Evolutionary conservation across 306 rosid genomes (phyloP).

Genomic region (Luffa aegyptiaca): DNA sequence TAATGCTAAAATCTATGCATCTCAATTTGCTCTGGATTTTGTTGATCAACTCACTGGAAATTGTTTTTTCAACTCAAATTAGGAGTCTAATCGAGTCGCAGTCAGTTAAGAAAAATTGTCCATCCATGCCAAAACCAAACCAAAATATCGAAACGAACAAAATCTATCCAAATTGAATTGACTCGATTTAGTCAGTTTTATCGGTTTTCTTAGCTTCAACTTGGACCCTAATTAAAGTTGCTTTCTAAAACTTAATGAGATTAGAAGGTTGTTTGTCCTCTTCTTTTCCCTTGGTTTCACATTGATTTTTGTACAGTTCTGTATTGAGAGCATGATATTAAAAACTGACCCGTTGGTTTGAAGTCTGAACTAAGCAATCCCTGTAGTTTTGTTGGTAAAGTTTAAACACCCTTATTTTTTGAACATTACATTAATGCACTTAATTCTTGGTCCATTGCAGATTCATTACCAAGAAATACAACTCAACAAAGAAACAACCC

Average conservation of each 20-base stretch:
- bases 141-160: background rate
- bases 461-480: slow-evolving; percentile 79
- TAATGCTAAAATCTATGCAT: slow-evolving; percentile 10
- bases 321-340: background rate
- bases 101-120: background rate
- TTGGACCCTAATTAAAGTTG: background rate
- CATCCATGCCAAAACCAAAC: background rate
- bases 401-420: background rate
- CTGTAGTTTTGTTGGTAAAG: background rate
- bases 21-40: background rate
- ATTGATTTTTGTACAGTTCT: background rate
- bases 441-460: slow-evolving; percentile 27
- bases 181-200: background rate
- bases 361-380: background rate
- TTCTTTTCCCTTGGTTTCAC: background rate
- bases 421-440: background rate
- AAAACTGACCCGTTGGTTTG: background rate
- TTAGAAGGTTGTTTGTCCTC: background rate
- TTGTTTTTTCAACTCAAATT: background rate
- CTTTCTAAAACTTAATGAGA: background rate
- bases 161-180: background rate
- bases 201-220: background rate
- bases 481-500: slow-evolving; percentile 59
- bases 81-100: background rate
- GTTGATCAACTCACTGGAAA: background rate